A percentile compares a stretch with the other conserved stretches of the same genome.
These are phyloP conservation scores for Penicillium thymicola DNA, from an alignment of 2,329 filamentous ascomycete species.

Conservation along the genomic window DNA sequence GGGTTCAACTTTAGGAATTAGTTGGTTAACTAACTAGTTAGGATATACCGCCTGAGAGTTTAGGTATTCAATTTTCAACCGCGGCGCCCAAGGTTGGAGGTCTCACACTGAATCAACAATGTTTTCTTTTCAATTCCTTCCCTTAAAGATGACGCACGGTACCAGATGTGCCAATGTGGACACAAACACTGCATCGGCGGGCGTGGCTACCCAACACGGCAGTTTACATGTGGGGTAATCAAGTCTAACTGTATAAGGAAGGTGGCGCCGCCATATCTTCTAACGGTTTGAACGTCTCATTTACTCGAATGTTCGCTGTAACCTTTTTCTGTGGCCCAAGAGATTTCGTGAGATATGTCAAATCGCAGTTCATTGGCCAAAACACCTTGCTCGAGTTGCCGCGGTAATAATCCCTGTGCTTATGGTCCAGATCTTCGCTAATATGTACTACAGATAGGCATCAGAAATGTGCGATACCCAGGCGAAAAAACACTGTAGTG, in stretches of 20 bases:
- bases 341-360: background rate
- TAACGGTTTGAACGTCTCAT: background rate
- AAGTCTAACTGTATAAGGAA: background rate
- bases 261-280: background rate
- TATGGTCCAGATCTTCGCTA: background rate
- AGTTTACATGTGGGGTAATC: background rate
- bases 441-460: slow-evolving; percentile 2
- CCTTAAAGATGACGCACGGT: no score
- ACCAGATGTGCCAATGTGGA: no score
- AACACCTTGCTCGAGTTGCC: background rate
- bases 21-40: no score
- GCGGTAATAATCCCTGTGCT: background rate
- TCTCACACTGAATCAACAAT: no score
- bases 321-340: background rate
- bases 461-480: slow-evolving; percentile 7
- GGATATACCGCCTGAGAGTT: no score
- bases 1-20: no score
- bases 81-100: no score
- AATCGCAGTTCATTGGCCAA: background rate
- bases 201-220: no score
- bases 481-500: no score
- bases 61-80: no score
- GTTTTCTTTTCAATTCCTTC: no score
- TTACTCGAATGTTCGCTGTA: background rate
- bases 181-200: no score